These are phyloP conservation scores for Backusella liffmaniae DNA, from an alignment of 192 early-diverging fungal genomes.

Conservation along the genomic window DNA sequence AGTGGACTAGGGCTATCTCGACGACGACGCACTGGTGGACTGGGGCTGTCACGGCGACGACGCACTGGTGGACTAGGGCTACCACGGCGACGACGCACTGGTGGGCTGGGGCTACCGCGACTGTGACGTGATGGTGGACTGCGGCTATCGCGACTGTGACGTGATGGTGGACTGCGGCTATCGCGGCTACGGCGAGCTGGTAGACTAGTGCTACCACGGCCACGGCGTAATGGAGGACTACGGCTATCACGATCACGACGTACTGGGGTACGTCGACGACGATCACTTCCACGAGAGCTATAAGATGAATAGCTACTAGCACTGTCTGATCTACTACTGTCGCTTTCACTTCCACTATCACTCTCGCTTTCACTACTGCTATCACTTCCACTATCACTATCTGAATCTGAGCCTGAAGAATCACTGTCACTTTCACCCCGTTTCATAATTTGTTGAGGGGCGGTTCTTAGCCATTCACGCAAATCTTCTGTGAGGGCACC, in stretches of 20 bases:
- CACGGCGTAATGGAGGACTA: background rate
- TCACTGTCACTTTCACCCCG: conserved; percentile 41
- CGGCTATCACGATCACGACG: conserved; percentile 4
- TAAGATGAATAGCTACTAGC: background rate
- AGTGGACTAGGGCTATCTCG: background rate
- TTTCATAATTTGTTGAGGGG: conserved; percentile 66
- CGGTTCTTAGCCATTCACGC: conserved; percentile 64
- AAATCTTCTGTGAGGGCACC: conserved; percentile 92
- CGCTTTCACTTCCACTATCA: conserved; percentile 13
- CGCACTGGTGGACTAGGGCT: background rate
- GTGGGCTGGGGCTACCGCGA: background rate
- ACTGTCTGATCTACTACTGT: conserved; percentile 10
- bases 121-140: background rate
- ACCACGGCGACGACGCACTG: background rate
- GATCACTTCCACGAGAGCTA: background rate
- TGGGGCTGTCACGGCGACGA: background rate
- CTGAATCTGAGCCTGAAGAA: conserved; percentile 37
- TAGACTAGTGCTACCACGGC: background rate
- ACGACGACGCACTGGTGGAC: background rate
- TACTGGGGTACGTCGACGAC: background rate
- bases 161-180: background rate
- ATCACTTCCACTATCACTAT: conserved; percentile 29
- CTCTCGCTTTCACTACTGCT: conserved; percentile 34
- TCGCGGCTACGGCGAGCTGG: background rate
- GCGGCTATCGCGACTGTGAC: background rate